phyloP scores from a whole-genome alignment of 163 green algal species.

The Prototheca wickerhamii region DNA sequence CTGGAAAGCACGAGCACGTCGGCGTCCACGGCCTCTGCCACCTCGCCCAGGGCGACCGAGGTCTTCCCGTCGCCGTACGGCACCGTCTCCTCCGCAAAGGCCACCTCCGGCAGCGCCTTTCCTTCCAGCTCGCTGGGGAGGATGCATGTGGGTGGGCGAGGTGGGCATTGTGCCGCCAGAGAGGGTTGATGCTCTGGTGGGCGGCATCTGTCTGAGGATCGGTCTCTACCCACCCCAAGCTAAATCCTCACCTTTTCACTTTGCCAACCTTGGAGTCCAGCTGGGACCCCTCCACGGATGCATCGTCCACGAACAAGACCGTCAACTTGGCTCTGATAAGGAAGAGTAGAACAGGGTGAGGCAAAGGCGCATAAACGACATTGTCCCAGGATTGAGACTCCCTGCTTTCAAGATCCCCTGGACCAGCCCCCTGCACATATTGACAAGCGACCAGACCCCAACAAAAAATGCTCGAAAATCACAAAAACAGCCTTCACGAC shows the following conservation, averaged over 20 bases:
- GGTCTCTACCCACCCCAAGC: background rate
- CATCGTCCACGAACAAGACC: constrained; percentile 29
- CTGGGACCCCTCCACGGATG: constrained; percentile 7
- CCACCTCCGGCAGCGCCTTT: constrained; percentile 1
- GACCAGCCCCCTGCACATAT: no score
- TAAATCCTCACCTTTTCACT: constrained; percentile 12
- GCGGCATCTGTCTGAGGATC: background rate
- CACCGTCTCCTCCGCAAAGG: constrained; percentile 28
- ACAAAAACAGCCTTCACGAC: background rate
- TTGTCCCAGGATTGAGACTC: background rate
- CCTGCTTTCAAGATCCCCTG: no score
- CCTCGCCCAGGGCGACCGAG: constrained; percentile 27
- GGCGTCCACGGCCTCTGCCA: constrained; percentile 37
- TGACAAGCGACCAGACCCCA: no score
- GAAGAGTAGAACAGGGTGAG: background rate
- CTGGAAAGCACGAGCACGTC: constrained; percentile 52
- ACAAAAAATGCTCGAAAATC: no score
- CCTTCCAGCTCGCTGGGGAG: constrained; percentile 16
- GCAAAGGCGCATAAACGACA: background rate
- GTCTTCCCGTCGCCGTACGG: constrained; percentile 13
- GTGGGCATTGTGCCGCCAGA: background rate
- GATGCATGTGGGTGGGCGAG: background rate
- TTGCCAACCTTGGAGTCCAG: constrained; percentile 14
- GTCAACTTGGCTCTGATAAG: constrained; percentile 2
- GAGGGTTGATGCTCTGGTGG: background rate